These are phyloP conservation scores for Umbelopsis ramanniana DNA, from an alignment of 192 early-diverging fungal species.

Conservation along the genomic window DNA sequence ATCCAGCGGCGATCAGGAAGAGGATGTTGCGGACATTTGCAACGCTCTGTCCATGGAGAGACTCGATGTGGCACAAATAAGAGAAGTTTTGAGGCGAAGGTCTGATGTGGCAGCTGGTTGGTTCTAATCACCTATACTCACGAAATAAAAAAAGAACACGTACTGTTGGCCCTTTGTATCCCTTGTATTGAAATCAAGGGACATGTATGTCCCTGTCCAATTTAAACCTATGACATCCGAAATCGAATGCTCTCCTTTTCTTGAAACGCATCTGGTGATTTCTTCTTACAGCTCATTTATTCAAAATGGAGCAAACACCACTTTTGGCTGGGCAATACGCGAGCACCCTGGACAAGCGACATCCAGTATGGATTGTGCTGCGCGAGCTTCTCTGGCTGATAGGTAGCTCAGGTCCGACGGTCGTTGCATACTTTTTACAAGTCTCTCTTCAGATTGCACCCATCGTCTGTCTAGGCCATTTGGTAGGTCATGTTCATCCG, in stretches of 20 bases:
- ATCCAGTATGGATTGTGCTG: not conserved
- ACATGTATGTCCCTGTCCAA: not conserved
- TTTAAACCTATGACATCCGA: too few species aligned
- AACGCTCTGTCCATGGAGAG: slow-evolving; percentile 29
- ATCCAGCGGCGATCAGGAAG: not conserved
- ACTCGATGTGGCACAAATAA: slow-evolving; percentile 23
- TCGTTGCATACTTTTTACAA: slow-evolving; percentile 37
- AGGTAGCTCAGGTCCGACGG: slow-evolving; percentile 14
- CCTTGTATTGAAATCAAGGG: not conserved
- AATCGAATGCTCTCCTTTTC: too few species aligned
- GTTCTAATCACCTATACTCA: slow-evolving; percentile 17
- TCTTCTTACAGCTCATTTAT: not conserved
- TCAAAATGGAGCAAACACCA: slow-evolving; percentile 15
- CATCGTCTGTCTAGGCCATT: slow-evolving; percentile 38
- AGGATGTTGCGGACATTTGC: not conserved
- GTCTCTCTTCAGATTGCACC: slow-evolving; percentile 38
- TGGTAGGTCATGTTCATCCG: slow-evolving; percentile 17
- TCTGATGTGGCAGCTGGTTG: slow-evolving; percentile 33
- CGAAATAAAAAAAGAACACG: not conserved
- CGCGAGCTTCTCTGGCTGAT: not conserved
- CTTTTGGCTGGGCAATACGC: not conserved
- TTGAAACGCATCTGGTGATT: too few species aligned
- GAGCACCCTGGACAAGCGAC: not conserved
- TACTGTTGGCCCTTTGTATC: not conserved
- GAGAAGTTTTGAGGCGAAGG: slow-evolving; percentile 35